These are phyloP conservation scores for Diaporthe sp. DNA, from an alignment of 2,329 filamentous ascomycete genomes.

Conservation along the genomic window DNA sequence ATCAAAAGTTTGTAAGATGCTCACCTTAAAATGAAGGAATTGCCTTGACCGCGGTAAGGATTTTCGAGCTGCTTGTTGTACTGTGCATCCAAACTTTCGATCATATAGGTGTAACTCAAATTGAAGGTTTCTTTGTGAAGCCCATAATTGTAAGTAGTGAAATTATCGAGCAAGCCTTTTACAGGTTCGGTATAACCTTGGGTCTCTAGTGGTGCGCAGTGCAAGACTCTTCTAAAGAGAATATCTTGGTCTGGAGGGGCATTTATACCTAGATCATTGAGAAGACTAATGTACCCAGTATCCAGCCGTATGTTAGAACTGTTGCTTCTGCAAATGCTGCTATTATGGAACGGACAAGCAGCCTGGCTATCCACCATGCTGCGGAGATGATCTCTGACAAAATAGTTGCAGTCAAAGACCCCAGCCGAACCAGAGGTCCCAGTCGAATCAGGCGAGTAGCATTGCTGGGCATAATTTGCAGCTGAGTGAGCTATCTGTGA, in stretches of 20 bases:
- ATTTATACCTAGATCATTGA: conserved; percentile 45
- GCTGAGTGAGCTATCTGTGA: background rate
- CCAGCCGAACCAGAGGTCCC: background rate
- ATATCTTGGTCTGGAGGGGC: conserved; percentile 41
- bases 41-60: background rate
- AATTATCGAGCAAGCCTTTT: background rate
- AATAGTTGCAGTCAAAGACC: conserved; percentile 10
- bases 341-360: conserved; percentile 43
- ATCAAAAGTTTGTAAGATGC: background rate
- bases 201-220: conserved; percentile 35
- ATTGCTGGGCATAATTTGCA: conserved; percentile 41
- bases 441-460: conserved; percentile 31
- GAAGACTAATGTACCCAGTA: conserved; percentile 42
- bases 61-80: background rate
- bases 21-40: background rate
- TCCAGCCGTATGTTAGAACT: conserved; percentile 39
- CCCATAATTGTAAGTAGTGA: conserved; percentile 33
- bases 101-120: background rate
- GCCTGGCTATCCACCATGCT: conserved; percentile 28
- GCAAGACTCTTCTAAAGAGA: conserved; percentile 2
- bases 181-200: background rate
- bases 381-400: background rate
- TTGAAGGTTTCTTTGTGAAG: fast-evolving
- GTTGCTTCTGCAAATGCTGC: conserved; percentile 35
- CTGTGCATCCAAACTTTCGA: background rate